Evolutionary conservation across 352 stramenopile species (phyloP), one percentile per base, ranked within the genome.

Genomic region (Thraustochytrium striatum): DNA sequence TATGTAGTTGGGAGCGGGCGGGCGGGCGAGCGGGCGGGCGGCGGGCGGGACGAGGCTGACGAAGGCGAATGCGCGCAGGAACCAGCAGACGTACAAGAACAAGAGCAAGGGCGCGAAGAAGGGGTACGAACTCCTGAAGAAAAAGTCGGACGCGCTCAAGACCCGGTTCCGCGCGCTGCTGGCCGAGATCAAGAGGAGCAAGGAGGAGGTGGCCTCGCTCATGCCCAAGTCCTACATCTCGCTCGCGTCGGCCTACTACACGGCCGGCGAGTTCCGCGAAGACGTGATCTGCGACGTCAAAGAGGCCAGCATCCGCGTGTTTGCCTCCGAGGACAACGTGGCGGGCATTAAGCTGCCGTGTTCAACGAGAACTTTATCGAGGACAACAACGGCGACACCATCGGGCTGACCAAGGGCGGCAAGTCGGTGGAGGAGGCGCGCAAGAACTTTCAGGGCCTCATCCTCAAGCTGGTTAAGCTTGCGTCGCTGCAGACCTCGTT

Each of bases 101-200:
- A 96, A 96, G 83, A 88, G 88, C 81, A 90, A 92, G 80, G 91
- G 88, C 50, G 91, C 90, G 59, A 85, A 92, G 83, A 89, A 91
- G 75, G 92, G 92, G 82, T 92, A 95, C 84, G 91, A 91, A 79
- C 86, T 96, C 36, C 84, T 96, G 1, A 96, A 96, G 87, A 99
- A 99, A 88, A 99, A 99, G 87, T 95, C 96, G 1, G 96, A 99
- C 83, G 96, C 96, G 9, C 89, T 99, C 30, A 99, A 98, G 89
- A 95, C 96, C 81, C 87, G 92, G n/a, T 95, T 94, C 83, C 88
- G 93, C 79, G 85, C 87, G 61, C 92, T 94, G 86, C 83, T 95
- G 53, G 95, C 95, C 82, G 79, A 83, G n/a, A 96, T 96, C 83
- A 89, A 91, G 57, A 88, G 93, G 82, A 91, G 88, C 32, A 96